Evolutionary conservation across 2,329 filamentous ascomycete genomes (phyloP), one percentile per base, ranked within the genome.

Genomic region (Davidsoniella eucalypti): DNA sequence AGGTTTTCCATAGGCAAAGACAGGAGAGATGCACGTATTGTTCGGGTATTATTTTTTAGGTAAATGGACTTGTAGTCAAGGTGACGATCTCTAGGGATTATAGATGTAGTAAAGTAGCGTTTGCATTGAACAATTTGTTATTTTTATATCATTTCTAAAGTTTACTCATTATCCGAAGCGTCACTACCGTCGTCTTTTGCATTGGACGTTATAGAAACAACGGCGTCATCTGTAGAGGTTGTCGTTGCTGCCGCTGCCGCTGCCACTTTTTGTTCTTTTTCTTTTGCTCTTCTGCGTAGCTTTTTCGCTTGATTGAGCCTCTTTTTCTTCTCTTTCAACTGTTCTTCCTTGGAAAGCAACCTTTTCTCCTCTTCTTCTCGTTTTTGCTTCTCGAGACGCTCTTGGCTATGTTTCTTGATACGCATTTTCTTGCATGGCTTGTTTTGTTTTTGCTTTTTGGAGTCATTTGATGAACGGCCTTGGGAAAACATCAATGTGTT

Each of bases 291-390:
- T 58, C 69, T 67, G 61, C 75, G 73, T 54, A 78, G 56, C 64
- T 80, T 79, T 65, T 75, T 78, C 56, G 71, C 61, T 52, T 73
- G 63, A 56, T 81, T 81, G 55, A 77, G 59, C 55, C 75, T 67
- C 63, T 77, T 77, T 65, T 77, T 78, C 67, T 77, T 77, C 52
- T 75, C 72, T 56, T 63, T 66, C 38, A 75, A 56, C 44, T 68
- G 64, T 55, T 72, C 67, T 57, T 75, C 72, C 59, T 71, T 76
- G 6, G 61, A 62, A 54, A 65, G 55, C 38, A 59, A 57, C 39
- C 63, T 58, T 53, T 61, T 65, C 56, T 62, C 64, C 39, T 58
- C 60, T 14, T 60, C 61, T 52, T 67, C 58, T 38, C 64, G 63
- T 52, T 60, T 65, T 55, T 69, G 65, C 56, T 63, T 65, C 48